phyloP scores from a whole-genome alignment of 2,329 filamentous ascomycete species.

The Lachnellula cervina region DNA sequence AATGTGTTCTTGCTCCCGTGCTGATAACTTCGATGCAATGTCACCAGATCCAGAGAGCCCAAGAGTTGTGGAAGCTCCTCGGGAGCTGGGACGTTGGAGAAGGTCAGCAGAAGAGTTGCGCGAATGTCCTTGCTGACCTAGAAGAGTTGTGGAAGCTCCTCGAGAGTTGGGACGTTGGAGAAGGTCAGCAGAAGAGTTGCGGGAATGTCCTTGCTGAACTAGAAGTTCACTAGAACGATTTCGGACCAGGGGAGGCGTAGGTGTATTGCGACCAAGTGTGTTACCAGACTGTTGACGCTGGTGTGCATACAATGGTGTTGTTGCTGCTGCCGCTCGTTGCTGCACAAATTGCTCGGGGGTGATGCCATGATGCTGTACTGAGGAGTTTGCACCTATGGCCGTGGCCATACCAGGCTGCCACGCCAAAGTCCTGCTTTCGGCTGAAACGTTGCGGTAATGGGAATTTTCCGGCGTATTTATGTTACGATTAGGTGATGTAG shows the following conservation, averaged over 20 bases:
- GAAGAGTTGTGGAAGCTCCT: constrained; percentile 43
- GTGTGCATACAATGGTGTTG: constrained; percentile 54
- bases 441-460: constrained; percentile 44
- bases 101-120: constrained; percentile 44
- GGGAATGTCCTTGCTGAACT: constrained; percentile 33
- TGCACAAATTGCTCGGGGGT: constrained; percentile 81
- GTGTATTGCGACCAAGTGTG: constrained; percentile 38
- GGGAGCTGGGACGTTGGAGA: constrained; percentile 51
- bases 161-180: constrained; percentile 53
- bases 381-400: constrained; percentile 42
- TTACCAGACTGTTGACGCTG: constrained; percentile 52
- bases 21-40: constrained; percentile 62
- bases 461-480: constrained; percentile 29
- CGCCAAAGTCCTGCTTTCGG: constrained; percentile 60
- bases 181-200: constrained; percentile 44
- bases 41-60: constrained; percentile 35
- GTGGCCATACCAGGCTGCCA: constrained; percentile 73
- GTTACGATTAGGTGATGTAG: constrained; percentile 39
- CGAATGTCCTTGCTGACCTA: constrained; percentile 32
- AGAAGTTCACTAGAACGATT: constrained; percentile 34
- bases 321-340: constrained; percentile 60
- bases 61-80: constrained; percentile 45
- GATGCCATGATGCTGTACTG: constrained; percentile 45
- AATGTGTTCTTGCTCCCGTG: constrained; percentile 84
- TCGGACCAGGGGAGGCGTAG: constrained; percentile 38